Conservation (phyloP, 495 filamentous ascomycete genomes). For the Delitschia confertaspora region DNA sequence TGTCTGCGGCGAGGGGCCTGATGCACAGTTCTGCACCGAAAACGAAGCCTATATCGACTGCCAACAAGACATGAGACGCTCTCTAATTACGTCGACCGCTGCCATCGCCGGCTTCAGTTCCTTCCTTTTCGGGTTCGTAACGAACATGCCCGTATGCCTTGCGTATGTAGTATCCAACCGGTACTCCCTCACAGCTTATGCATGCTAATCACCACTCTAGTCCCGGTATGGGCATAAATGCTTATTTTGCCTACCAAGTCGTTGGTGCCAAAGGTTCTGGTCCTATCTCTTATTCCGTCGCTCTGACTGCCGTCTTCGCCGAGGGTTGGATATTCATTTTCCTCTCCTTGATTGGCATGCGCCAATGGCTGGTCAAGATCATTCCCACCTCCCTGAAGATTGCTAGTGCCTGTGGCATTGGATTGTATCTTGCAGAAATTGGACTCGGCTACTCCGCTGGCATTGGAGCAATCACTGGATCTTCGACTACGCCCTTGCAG, state of each 20-base stretch:
- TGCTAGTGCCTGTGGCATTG: slow-evolving; percentile 77
- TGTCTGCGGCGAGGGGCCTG: slow-evolving; percentile 50
- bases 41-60: slow-evolving; percentile 54
- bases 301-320: slow-evolving; percentile 73
- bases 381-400: slow-evolving; percentile 74
- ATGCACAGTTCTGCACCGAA: slow-evolving; percentile 44
- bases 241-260: slow-evolving; percentile 77
- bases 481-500: slow-evolving; percentile 50
- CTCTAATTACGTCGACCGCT: slow-evolving; percentile 71
- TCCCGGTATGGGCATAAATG: slow-evolving; percentile 78
- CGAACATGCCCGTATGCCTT: slow-evolving; percentile 65
- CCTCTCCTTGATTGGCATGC: slow-evolving; percentile 64
- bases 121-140: slow-evolving; percentile 66
- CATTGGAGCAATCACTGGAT: slow-evolving; percentile 64
- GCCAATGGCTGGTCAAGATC: slow-evolving; percentile 72
- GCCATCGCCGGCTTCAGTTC: slow-evolving; percentile 63
- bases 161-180: slow-evolving; percentile 36
- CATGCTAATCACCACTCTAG: slow-evolving; percentile 11
- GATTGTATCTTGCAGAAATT: slow-evolving; percentile 70
- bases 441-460: slow-evolving; percentile 72
- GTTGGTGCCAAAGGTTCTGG: slow-evolving; percentile 65
- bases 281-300: slow-evolving; percentile 56
- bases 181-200: background rate
- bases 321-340: slow-evolving; percentile 66
- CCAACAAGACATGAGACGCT: slow-evolving; percentile 56